Evolutionary conservation across 2,329 filamentous ascomycete species (phyloP).

Genomic region (Ophiocordyceps camponoti-rufipedis): DNA sequence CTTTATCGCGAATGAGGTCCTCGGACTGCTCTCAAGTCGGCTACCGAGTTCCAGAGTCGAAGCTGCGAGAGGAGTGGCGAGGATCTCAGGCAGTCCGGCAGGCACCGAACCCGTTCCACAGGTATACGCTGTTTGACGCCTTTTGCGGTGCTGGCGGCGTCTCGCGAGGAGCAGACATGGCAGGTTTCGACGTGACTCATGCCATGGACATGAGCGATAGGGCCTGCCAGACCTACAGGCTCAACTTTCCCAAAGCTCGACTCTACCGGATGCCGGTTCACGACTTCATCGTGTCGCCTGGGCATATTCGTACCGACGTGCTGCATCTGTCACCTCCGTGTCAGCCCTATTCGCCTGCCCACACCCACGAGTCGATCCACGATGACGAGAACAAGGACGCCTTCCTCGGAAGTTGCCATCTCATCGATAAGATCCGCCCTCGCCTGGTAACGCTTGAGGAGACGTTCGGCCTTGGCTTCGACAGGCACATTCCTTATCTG

Average conservation of each 20-base stretch:
- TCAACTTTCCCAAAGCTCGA: conserved; percentile 35
- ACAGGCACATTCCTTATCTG: conserved; percentile 36
- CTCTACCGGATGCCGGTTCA: conserved; percentile 29
- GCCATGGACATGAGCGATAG: conserved; percentile 43
- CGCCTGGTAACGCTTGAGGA: conserved; percentile 64
- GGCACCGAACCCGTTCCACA: conserved; percentile 18
- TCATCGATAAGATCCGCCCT: conserved; percentile 41
- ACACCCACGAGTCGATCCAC: conserved; percentile 47
- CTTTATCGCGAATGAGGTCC: conserved; percentile 13
- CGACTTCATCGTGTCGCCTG: conserved; percentile 23
- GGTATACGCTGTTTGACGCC: conserved; percentile 51
- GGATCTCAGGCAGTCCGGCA: conserved; percentile 5
- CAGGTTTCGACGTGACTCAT: conserved; percentile 39
- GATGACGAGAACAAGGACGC: conserved; percentile 53
- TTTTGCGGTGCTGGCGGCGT: conserved; percentile 60
- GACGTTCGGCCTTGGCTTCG: conserved; percentile 46
- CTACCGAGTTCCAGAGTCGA: conserved; percentile 7
- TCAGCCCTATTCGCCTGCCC: conserved; percentile 54
- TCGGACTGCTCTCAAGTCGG: conserved; percentile 12
- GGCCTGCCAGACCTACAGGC: conserved; percentile 37
- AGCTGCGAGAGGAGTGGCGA: conserved; percentile 13
- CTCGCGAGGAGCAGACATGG: conserved; percentile 40
- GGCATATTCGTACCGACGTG: conserved; percentile 37
- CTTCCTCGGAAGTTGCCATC: conserved; percentile 30
- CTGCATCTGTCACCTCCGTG: conserved; percentile 64